Conservation (phyloP, 345 rosid genomes). For the Syzygium aqueum region DNA sequence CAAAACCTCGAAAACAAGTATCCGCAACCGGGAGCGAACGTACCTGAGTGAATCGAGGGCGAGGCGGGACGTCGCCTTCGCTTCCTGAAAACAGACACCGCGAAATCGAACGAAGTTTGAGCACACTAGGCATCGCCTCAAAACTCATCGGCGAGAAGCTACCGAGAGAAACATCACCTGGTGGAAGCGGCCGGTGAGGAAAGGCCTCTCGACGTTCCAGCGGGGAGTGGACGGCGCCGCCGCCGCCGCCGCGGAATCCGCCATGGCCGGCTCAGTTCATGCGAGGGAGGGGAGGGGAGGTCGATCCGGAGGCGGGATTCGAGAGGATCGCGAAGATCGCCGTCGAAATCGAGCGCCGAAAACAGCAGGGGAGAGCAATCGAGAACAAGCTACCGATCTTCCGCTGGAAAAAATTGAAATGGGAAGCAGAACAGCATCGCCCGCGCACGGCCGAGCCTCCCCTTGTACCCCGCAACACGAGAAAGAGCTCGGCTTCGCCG, state of each 20-base stretch:
- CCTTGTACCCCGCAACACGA: not conserved
- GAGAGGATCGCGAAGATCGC: not conserved
- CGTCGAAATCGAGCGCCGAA: not conserved
- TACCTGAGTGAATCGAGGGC: slow-evolving; percentile 46
- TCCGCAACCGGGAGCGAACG: not conserved
- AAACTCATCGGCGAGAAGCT: not conserved
- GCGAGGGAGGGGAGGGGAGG: not conserved
- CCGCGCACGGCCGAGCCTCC: not conserved
- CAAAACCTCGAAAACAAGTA: not conserved
- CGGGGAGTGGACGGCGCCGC: slow-evolving; percentile 75
- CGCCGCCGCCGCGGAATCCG: not conserved
- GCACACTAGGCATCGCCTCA: not conserved
- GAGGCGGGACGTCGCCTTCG: slow-evolving; percentile 45
- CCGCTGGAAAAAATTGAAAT: not conserved
- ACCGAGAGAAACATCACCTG: slow-evolving; percentile 23
- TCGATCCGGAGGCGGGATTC: not conserved
- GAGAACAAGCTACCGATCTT: not conserved
- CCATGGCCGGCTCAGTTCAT: not conserved
- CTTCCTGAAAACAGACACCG: slow-evolving; percentile 36
- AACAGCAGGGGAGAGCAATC: not conserved
- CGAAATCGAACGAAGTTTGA: not conserved
- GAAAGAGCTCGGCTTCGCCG: too few species aligned
- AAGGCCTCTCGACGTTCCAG: slow-evolving; percentile 86
- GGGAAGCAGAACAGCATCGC: not conserved
- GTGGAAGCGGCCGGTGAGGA: slow-evolving; percentile 86